Evolutionary conservation across 2,329 filamentous ascomycete species (phyloP), one percentile per base, ranked within the genome.

Genomic region (Ophiostoma sp.): DNA sequence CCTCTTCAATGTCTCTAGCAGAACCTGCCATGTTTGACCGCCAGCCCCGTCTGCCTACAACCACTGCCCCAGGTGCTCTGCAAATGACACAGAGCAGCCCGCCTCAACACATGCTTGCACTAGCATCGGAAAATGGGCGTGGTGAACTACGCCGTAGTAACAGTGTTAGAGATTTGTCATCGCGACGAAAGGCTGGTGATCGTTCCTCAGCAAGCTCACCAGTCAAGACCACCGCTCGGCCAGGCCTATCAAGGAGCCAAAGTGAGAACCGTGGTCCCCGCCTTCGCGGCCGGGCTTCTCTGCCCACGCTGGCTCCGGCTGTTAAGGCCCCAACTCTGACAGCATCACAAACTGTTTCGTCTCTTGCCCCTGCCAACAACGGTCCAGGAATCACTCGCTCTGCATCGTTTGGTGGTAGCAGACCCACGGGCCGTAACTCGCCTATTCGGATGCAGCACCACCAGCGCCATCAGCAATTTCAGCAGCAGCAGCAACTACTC

Each of bases 261-360:
- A 87, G 85, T 72, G 86, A 88, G 71, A 85, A 79, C 62, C 80
- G 83, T 52, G 82, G 81, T 7, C 84, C 82, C 73, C 83, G 81
- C 71, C 76, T 79, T 4, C 73, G 77, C 3, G 78, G 79, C 35
- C 81, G 81, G 66, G 73, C 77, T 5, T 75, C 82, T 54, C 75
- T 86, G 41, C 83, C 84, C 0, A 78, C 80, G 31, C 76, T 87
- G 39, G 84, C 83, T 31, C 83, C 85, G 3, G 81, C 83, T 27
- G 72, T 77, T 41, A 80, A 79, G 41, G 79, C 81, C 5, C 76
- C 67, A 13, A 36, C 64, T 1, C 10, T 67, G 39, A 48, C 66
- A 5, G 11, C 15, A 17, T 67, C 66, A 27, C 66, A 67, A 7
- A 33, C 71, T 10, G 36, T 64, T 15, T 64, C 71, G 35, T 57